Evolutionary conservation across 164 flowering plant species (phyloP), one percentile per base, ranked within the genome.

Genomic region (Kalanchoe fedtschenkoi): DNA sequence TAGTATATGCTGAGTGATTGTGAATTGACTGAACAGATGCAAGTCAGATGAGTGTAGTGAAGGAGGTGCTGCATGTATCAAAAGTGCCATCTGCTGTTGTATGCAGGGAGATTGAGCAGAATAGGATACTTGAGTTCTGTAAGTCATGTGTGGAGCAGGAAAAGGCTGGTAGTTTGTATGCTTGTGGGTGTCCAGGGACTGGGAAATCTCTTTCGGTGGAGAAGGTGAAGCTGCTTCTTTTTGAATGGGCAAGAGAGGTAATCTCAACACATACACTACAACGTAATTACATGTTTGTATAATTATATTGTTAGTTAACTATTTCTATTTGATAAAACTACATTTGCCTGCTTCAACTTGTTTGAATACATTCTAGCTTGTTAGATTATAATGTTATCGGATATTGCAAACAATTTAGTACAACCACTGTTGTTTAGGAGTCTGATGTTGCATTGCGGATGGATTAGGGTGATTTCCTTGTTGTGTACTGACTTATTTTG

Each of bases 121-220:
- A 67, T 26, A 74, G 65, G 74, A 71, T 88, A 58, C 72, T 88
- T 65, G 88, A 88, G 55, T 93, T 89, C 67, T 88, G 95, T 64
- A 87, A 84, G 79, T 56, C 55, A 5, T 76, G 82, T 61, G 67
- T 93, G 10, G 78, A 84, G 62, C 75, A 81, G 35, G 80, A 77
- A 61, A 88, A 75, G 66, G 74, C 90, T 24, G 96, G 92, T 59
- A 63, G 65, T 51, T 19, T 44, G 35, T 19, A 19, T 19, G 37
- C 34, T 9, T 63, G 58, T 34, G 37, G 57, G 2, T 47, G 57
- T 37, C 28, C 37, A 13, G 64, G 34, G 17, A 93, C 98, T 13
- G 97, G 99, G 38, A 93, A 93, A 71, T 79, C 97, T 1, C 62
- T 90, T 68, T 83, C 87, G 1, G 74, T 90, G 75, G 92, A 84